Evolutionary conservation across 2,329 filamentous ascomycete genomes (phyloP).

Genomic region (Chaetothyriales sp.): DNA sequence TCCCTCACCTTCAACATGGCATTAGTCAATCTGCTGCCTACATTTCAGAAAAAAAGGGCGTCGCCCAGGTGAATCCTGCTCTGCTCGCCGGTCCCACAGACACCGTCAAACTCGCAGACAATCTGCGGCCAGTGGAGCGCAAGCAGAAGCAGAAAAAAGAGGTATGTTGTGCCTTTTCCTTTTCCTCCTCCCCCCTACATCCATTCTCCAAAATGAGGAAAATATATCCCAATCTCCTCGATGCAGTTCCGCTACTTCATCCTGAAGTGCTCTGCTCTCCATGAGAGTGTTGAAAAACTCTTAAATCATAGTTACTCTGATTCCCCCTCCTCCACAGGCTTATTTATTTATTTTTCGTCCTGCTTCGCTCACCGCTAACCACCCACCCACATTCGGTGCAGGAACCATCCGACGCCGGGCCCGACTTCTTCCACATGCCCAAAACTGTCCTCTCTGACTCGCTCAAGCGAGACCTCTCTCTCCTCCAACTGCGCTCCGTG

Average conservation of each 20-base stretch:
- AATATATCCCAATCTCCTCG: constrained; percentile 56
- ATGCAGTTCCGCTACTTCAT: constrained; percentile 60
- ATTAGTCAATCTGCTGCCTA: constrained; percentile 6
- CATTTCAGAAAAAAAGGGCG: constrained; percentile 32
- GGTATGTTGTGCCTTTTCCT: constrained; percentile 28
- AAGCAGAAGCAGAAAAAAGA: constrained; percentile 36
- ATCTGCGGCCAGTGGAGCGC: constrained; percentile 40
- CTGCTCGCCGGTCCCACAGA: constrained; percentile 33
- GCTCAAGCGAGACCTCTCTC: constrained; percentile 74
- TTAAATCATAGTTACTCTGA: constrained; percentile 63
- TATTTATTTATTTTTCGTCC: constrained; percentile 5
- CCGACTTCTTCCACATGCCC: constrained; percentile 77
- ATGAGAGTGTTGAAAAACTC: constrained; percentile 47
- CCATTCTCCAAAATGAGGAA: constrained; percentile 48
- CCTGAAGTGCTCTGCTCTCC: constrained; percentile 59
- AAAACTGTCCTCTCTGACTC: constrained; percentile 70
- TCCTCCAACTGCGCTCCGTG: constrained; percentile 76
- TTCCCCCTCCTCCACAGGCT: background rate
- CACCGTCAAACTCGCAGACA: constrained; percentile 33
- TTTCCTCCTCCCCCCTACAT: constrained; percentile 1
- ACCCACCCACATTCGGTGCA: constrained; percentile 24
- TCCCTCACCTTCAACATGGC: constrained; percentile 7
- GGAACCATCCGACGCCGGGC: constrained; percentile 52
- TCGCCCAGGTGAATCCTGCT: constrained; percentile 39
- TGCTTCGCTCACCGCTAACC: constrained; percentile 8